Percentiles rank a stretch among this genome's conserved stretches.
Evolutionary conservation across 257 asterid species (phyloP).

Genomic region (Mentha longifolia): DNA sequence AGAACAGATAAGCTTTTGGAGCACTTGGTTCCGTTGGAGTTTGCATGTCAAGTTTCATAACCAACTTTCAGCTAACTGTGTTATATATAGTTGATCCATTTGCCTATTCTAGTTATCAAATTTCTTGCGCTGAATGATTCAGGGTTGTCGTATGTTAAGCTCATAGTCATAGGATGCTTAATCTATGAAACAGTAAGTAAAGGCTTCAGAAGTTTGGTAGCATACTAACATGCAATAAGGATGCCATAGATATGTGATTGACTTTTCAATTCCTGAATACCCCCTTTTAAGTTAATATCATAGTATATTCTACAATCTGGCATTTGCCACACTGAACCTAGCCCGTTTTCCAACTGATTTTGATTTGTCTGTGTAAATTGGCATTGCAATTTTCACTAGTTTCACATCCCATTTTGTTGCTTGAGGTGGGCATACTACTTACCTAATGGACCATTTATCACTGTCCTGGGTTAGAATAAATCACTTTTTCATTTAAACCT

Average conservation of each 20-base stretch:
- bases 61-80: constrained; percentile 21
- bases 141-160: constrained; percentile 16
- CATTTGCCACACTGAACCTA: constrained; percentile 7
- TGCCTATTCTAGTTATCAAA: background rate
- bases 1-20: background rate
- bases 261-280: constrained; percentile 3
- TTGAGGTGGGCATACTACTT: too few relatives aligned
- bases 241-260: constrained; percentile 5
- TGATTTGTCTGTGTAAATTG: background rate
- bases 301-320: background rate
- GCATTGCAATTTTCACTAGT: too few relatives aligned
- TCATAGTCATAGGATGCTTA: constrained; percentile 17
- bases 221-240: background rate
- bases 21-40: background rate
- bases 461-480: too few relatives aligned
- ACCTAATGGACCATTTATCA: too few relatives aligned
- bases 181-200: background rate
- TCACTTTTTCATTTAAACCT: too few relatives aligned
- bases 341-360: constrained; percentile 1
- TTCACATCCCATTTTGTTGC: too few relatives aligned
- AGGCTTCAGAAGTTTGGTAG: background rate
- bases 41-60: constrained; percentile 13
- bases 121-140: constrained; percentile 8
- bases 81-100: background rate
- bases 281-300: constrained; percentile 17